phyloP scores from a whole-genome alignment of 2,329 filamentous ascomycete species.

The Beauveria sp. region DNA sequence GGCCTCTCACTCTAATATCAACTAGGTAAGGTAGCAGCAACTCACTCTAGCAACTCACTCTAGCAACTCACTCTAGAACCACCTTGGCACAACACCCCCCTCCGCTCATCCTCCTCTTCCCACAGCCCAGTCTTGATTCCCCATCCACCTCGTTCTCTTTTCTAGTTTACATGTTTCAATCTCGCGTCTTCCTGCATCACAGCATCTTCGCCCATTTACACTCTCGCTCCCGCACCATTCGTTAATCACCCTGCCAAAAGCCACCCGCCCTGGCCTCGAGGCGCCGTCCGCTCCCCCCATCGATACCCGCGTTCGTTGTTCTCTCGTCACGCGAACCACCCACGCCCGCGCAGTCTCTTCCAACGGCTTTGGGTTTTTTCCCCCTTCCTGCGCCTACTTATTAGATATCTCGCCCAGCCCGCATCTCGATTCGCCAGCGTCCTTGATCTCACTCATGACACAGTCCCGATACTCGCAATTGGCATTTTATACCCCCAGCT shows the following conservation, averaged over 20 bases:
- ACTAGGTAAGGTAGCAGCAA: not conserved
- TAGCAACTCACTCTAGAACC: not conserved
- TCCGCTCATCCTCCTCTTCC: not conserved
- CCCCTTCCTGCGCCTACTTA: not conserved
- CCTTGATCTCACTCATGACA: not conserved
- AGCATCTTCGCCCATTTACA: not conserved
- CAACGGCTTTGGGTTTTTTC: not conserved
- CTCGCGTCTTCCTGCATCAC: not conserved
- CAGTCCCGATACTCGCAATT: conserved; percentile 3
- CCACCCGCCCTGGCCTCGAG: not conserved
- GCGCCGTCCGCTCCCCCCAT: not conserved
- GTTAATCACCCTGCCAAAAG: not conserved
- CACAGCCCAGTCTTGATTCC: not conserved
- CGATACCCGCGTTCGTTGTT: conserved; percentile 7
- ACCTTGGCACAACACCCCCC: not conserved
- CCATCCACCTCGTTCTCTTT: not conserved
- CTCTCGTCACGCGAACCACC: conserved; percentile 8
- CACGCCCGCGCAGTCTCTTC: not conserved
- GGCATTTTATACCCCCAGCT: conserved; percentile 4
- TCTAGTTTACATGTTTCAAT: conserved; percentile 8
- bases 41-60: not conserved
- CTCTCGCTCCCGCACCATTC: not conserved
- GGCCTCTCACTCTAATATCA: not conserved
- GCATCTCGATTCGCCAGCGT: not conserved
- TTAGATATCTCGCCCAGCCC: not conserved